Conservation (phyloP, 805 yeast species). For the Teunomyces stri region DNA sequence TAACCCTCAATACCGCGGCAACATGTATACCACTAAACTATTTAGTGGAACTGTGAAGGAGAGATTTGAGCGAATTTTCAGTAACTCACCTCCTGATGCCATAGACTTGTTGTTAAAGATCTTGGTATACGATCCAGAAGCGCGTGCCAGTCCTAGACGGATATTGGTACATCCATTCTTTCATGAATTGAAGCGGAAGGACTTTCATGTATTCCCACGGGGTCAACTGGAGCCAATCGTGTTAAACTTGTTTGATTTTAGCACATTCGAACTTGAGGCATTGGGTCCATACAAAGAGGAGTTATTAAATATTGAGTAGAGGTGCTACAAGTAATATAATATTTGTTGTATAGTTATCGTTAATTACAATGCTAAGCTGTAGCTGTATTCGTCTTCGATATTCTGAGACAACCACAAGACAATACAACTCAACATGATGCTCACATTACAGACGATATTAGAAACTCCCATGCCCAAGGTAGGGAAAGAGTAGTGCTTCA, state of each 20-base stretch:
- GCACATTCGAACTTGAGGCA: conserved; percentile 61
- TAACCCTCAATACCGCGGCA: conserved; percentile 74
- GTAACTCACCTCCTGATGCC: conserved; percentile 78
- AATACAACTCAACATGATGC: conserved; percentile 85
- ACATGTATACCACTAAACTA: conserved; percentile 64
- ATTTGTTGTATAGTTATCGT: neutral
- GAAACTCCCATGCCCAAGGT: conserved; percentile 93
- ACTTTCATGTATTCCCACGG: conserved; percentile 54
- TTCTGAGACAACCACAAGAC: conserved; percentile 92
- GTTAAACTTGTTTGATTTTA: conserved; percentile 63
- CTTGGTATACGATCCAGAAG: conserved; percentile 86
- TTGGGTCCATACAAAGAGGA: conserved; percentile 39
- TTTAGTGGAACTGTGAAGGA: conserved; percentile 54
- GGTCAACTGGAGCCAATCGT: conserved; percentile 42
- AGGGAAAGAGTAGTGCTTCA: conserved; percentile 78
- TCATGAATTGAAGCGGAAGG: conserved; percentile 69
- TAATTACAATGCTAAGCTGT: conserved; percentile 71
- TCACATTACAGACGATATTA: conserved; percentile 75
- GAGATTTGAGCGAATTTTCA: conserved; percentile 47
- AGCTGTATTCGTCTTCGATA: conserved; percentile 93
- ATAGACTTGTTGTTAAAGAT: conserved; percentile 78
- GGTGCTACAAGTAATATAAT: conserved; percentile 1
- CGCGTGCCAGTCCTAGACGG: conserved; percentile 74
- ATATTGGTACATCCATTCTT: conserved; percentile 88
- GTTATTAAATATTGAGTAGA: conserved; percentile 12